phyloP scores from a whole-genome alignment of 2,329 filamentous ascomycete species.

The Thelonectria olida region DNA sequence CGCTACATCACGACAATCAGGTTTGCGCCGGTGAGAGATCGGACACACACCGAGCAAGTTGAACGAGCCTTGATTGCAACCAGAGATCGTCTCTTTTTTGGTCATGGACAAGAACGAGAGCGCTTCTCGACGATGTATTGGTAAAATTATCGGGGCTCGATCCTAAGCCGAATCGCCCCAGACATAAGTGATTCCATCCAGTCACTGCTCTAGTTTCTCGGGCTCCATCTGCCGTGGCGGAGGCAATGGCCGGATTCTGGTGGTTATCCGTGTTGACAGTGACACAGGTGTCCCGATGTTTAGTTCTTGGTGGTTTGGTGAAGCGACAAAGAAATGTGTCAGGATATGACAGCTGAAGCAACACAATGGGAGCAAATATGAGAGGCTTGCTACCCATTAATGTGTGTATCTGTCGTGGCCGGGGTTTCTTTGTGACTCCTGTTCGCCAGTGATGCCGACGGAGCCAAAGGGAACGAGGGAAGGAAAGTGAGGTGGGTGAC shows the following conservation, averaged over 20 bases:
- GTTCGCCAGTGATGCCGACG: slow-evolving; percentile 2
- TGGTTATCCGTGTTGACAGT: not conserved
- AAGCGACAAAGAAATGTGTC: not conserved
- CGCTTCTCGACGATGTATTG: not conserved
- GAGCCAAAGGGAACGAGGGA: not conserved
- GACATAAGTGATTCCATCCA: not conserved
- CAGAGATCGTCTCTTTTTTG: not conserved
- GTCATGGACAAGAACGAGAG: not conserved
- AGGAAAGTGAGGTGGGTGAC: not conserved
- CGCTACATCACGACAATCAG: slow-evolving; percentile 8
- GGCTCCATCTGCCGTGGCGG: not conserved
- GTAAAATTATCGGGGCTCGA: too few relatives aligned
- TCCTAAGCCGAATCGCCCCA: not conserved
- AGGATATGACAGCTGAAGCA: not conserved
- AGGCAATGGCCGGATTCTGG: not conserved
- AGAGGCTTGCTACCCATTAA: not conserved
- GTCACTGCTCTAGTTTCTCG: not conserved
- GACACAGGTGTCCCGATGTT: not conserved
- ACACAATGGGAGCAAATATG: slow-evolving; percentile 14
- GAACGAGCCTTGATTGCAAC: not conserved
- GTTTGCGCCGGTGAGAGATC: slow-evolving; percentile 1
- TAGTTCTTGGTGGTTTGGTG: not conserved
- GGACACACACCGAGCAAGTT: slow-evolving; percentile 1
- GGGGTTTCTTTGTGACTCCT: slow-evolving; percentile 4
- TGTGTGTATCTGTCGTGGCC: not conserved